Evolutionary conservation across 371 early-diverging fungal species (phyloP), one percentile per base, ranked within the genome.

Genomic region (Mucor irregularis): DNA sequence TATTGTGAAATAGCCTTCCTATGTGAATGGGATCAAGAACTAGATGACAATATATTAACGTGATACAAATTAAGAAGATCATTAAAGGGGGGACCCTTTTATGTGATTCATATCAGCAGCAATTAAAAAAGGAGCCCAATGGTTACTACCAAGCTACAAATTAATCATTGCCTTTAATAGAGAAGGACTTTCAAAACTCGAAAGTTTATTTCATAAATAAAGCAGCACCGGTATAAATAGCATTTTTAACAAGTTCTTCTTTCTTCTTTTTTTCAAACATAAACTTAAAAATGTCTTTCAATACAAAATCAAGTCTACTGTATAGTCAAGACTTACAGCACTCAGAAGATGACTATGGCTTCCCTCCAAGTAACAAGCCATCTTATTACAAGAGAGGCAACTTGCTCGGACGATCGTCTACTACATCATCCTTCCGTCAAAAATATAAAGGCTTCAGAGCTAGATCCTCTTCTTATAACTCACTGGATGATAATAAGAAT

Each of bases 391-490:
- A 21, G 1, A 42, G 42, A 42, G 24, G 42, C 24, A 42, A 42
- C 13, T 42, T 42, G n/a, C n/a, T n/a, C n/a, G n/a, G n/a, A 24
- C 22, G 14, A 19, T 13, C 22, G 2, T 26, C 28, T 3, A n/a
- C n/a, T n/a, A n/a, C n/a, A n/a, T 28, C 46, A 2, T 46, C 46
- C 17, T 5, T 48, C 11, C 33, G 48, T 21, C 30, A 30, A 48
- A 48, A 48, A 22, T 33, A 11, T 22, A 48, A 21, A 5, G 30
- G 39, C 3, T 21, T 39, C 11, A 42, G 42, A 42, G 3, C 30
- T 17, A 38, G 40, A 21, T 51, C 51, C 5, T 50, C 37, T 35
- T 50, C 52, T 40, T 51, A 51, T 40, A 30, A 40, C 5, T 21
- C 52, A 28, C 10, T 51, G 10, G 40, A 51, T 25, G 47, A 47